Base-by-base conservation (phyloP, 140 eudicot species). In the Cichorium intybus region DNA sequence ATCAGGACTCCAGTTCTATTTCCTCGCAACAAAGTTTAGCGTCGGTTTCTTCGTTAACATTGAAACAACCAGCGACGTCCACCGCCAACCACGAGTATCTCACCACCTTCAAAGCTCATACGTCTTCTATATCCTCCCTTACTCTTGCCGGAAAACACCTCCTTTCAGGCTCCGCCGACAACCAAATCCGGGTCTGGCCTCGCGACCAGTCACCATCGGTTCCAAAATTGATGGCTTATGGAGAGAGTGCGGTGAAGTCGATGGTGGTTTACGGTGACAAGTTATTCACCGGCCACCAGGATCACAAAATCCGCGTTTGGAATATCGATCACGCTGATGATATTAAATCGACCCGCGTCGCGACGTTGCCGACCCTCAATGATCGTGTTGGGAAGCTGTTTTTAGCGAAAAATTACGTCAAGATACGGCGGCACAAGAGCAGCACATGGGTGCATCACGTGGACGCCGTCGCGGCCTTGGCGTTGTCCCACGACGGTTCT, bases 371-470 rank as follows among this genome's bases (percentile, higher is more conserved):
- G 3, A 87, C 95, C 4, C 37, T 85, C 1, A 78, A 69, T 24
- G 97, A 91, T 56, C 91, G 97, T 2, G 70, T 85, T 2, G 8
- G 68, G 21, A 82, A 59, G 52, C 52, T 85, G 14, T 75, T 87
- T 20, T 66, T 51, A 14, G 76, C 89, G 11, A 85, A 81, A 34
- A 85, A 80, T 73, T 87, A 91, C 26, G 86, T 91, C 0, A 26
- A 82, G 10, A 76, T 82, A 24, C 70, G 91, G 17, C 72, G 91
- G 50, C 79, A 83, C 79, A 87, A 87, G 73, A 70, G 52, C 27
- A 51, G 70, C 27, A 91, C 96, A 18, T 91, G 96, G 97, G 95
- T 91, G 37, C 83, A 87, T 39, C 97, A 91, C 69, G 82, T 74
- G 8, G 97, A 91, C 76, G 74, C 95, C 2, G 95, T 91, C 0